Conservation (phyloP, 2,329 filamentous ascomycete species). For the Arthrobotrys musiformis region DNA sequence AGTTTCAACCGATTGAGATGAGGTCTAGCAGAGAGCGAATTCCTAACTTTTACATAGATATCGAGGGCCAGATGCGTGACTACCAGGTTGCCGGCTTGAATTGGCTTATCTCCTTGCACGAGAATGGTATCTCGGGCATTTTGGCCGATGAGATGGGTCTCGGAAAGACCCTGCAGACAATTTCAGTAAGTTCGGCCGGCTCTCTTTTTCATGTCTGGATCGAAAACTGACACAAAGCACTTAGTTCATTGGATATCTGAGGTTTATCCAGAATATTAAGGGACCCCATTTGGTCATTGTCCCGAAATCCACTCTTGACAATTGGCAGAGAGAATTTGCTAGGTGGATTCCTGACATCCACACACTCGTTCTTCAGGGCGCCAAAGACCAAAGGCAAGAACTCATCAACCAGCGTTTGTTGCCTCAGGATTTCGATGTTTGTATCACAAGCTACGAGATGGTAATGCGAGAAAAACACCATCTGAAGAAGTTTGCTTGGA, state of each 20-base stretch:
- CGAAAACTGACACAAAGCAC: background rate
- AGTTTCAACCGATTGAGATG: background rate
- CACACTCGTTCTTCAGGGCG: conserved; percentile 90
- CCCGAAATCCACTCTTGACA: conserved; percentile 96
- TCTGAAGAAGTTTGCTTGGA: conserved; percentile 97
- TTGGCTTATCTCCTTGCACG: conserved; percentile 96
- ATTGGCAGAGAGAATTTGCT: conserved; percentile 95
- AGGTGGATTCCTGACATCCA: conserved; percentile 97
- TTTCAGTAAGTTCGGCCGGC: conserved; percentile 67
- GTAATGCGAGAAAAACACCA: conserved; percentile 93
- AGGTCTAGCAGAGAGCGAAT: background rate
- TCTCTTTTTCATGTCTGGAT: background rate
- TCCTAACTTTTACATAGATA: conserved; percentile 15
- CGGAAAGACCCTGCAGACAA: conserved; percentile 96
- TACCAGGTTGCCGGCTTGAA: conserved; percentile 96
- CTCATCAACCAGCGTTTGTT: conserved; percentile 92
- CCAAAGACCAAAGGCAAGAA: conserved; percentile 88
- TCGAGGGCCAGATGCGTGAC: conserved; percentile 82
- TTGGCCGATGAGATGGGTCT: conserved; percentile 98
- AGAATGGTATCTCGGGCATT: conserved; percentile 98
- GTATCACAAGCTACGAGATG: conserved; percentile 99
- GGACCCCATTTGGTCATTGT: conserved; percentile 92
- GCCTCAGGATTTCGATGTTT: conserved; percentile 95
- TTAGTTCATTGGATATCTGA: conserved; percentile 86
- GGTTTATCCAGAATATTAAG: conserved; percentile 87